These are phyloP conservation scores for Elsinoe ampelina DNA, from an alignment of 2,329 filamentous ascomycete genomes.

Conservation along the genomic window DNA sequence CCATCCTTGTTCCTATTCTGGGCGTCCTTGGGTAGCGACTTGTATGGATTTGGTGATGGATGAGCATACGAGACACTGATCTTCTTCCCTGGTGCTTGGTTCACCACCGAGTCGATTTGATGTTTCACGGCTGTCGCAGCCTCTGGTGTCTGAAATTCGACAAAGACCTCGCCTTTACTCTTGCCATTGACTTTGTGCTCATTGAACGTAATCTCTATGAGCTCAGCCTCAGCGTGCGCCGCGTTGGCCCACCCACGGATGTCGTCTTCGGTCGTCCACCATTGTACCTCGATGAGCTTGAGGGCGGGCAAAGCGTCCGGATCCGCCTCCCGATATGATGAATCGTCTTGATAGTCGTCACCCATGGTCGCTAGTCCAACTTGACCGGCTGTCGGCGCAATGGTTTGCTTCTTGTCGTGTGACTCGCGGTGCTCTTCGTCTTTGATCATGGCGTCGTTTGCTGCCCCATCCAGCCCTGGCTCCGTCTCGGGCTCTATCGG, in stretches of 20 bases:
- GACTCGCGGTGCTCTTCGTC: constrained; percentile 18
- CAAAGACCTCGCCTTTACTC: constrained; percentile 84
- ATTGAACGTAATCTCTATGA: constrained; percentile 91
- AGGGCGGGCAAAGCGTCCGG: constrained; percentile 59
- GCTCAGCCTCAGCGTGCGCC: constrained; percentile 70
- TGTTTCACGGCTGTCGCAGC: constrained; percentile 80
- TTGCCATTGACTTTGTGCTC: constrained; percentile 99
- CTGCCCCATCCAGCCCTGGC: constrained; percentile 3
- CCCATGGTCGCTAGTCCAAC: not conserved
- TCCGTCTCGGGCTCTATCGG: constrained; percentile 19
- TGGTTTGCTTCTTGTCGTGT: constrained; percentile 18
- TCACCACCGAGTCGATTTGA: constrained; percentile 59
- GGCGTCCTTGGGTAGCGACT: constrained; percentile 80
- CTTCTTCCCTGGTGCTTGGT: constrained; percentile 53
- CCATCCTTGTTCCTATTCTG: constrained; percentile 61
- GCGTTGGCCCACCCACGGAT: constrained; percentile 76
- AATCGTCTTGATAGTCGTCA: constrained; percentile 40
- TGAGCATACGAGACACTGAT: constrained; percentile 66
- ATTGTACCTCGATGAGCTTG: constrained; percentile 81
- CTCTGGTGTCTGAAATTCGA: constrained; percentile 76
- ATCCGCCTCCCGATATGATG: constrained; percentile 40
- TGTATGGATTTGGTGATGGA: constrained; percentile 75
- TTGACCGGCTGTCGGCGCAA: constrained; percentile 19
- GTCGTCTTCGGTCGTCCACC: constrained; percentile 97
- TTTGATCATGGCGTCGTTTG: constrained; percentile 5